These are phyloP conservation scores for Talaromyces sp. DNA, from an alignment of 2,329 filamentous ascomycete species.

Conservation along the genomic window DNA sequence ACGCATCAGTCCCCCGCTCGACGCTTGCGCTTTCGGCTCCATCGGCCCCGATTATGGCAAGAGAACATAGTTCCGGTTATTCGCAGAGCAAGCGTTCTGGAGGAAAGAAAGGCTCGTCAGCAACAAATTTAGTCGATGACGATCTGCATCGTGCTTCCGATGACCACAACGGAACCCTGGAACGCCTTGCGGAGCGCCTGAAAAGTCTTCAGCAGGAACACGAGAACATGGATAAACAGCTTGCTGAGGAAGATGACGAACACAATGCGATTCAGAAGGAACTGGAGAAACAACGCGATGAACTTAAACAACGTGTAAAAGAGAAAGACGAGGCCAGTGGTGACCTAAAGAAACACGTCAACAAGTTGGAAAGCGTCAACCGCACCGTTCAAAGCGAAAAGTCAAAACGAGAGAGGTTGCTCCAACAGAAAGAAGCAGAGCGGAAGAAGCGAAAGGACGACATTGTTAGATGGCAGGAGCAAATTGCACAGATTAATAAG, in stretches of 20 bases:
- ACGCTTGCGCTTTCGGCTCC: conserved; percentile 58
- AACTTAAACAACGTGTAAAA: conserved; percentile 71
- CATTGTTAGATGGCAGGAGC: conserved; percentile 56
- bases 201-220: conserved; percentile 78
- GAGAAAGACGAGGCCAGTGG: conserved; percentile 90
- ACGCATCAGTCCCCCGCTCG: conserved; percentile 53
- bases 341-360: conserved; percentile 76
- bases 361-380: conserved; percentile 76
- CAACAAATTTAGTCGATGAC: conserved; percentile 50
- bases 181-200: conserved; percentile 76
- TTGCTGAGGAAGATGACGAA: conserved; percentile 66
- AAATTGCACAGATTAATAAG: conserved; percentile 51
- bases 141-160: conserved; percentile 40
- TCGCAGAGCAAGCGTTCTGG: conserved; percentile 60
- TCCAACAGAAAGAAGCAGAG: conserved; percentile 60
- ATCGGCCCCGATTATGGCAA: conserved; percentile 57
- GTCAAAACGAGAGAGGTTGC: conserved; percentile 66
- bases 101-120: conserved; percentile 74
- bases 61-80: conserved; percentile 62
- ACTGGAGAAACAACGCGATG: conserved; percentile 72
- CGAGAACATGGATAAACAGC: conserved; percentile 70
- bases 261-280: conserved; percentile 63
- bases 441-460: conserved; percentile 60
- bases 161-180: conserved; percentile 64
- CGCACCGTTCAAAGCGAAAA: conserved; percentile 75